Base-by-base conservation (phyloP, 495 filamentous ascomycete species). In the Trichoderma reesei region DNA sequence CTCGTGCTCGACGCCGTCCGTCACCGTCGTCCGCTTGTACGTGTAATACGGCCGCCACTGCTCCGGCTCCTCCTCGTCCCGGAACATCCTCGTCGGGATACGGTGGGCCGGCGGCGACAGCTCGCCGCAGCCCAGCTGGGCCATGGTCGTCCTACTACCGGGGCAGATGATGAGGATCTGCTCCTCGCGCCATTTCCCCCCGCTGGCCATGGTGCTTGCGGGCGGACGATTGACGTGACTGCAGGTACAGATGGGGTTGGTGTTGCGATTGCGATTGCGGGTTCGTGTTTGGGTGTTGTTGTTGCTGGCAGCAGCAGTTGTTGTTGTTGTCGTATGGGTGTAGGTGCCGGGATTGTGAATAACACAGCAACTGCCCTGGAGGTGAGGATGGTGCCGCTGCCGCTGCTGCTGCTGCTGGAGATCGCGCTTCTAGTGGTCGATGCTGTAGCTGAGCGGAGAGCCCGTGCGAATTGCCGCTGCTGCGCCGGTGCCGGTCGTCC, bases 31-130 rank as follows among this genome's bases (percentile, higher is more conserved):
- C 34, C 82, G 78, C 76, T 89, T 87, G 68, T 85, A 88, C 9
- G 95, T 86, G 71, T 88, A 90, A 69, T 88, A 87, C 11, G 92
- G 91, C 67, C 92, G 89, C 78, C 82, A 98, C 71, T 93, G 86
- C 51, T 88, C 88, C 67, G 80, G 78, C 64, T 89, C 88, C 59
- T 90, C 85, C 33, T 71, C 69, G 34, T 87, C 90, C 4, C 85
- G 85, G 73, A 98, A 98, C 91, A 98, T 95, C 78, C 94, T 88
- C 69, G 92, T 96, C 18, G 87, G 85, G 68, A 97, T 83, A 67
- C 90, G 88, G 72, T 88, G 79, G 59, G 84, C 82, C 31, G 94
- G 89, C 6, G 91, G 93, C 10, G 90, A 93, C 71, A 96, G 92
- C 77, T 98, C 94, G 63, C 88, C 88, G 44, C 96, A 87, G 59